Evolutionary conservation across 2,329 filamentous ascomycete species (phyloP).

Genomic region (Zymoseptoria pseudotritici): DNA sequence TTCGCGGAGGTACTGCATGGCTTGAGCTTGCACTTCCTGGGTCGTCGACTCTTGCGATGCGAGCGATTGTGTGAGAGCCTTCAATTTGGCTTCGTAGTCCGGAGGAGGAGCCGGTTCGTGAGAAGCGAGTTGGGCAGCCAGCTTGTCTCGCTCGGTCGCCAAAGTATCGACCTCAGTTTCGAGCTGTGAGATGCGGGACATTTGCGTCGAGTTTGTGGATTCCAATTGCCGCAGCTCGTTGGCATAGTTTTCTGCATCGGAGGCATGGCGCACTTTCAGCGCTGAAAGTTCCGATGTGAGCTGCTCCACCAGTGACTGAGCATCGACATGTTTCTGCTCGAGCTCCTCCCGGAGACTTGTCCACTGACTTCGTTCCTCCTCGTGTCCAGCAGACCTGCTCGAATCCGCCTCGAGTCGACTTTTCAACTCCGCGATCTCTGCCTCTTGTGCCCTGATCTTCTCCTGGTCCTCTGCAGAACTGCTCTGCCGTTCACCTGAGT

Average conservation of each 20-base stretch:
- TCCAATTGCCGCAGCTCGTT: constrained; percentile 4
- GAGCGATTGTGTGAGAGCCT: constrained; percentile 54
- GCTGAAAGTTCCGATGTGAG: constrained; percentile 72
- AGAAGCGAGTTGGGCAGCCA: constrained; percentile 10
- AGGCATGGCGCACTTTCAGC: constrained; percentile 44
- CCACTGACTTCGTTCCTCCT: constrained; percentile 22
- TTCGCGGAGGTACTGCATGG: constrained; percentile 73
- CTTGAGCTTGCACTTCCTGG: constrained; percentile 78
- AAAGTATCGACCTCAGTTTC: constrained; percentile 19
- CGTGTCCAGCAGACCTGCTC: constrained; percentile 22
- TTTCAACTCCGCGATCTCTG: constrained; percentile 66
- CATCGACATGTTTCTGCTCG: constrained; percentile 31
- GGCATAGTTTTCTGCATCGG: constrained; percentile 24
- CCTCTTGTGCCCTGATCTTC: constrained; percentile 73
- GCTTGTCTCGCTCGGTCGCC: constrained; percentile 11
- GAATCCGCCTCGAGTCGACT: constrained; percentile 64
- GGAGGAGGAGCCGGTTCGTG: constrained; percentile 33
- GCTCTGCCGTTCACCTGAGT: constrained; percentile 9
- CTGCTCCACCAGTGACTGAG: constrained; percentile 66
- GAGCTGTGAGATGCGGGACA: constrained; percentile 26
- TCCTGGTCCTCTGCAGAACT: constrained; percentile 47
- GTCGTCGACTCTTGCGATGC: constrained; percentile 75
- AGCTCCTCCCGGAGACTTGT: constrained; percentile 58
- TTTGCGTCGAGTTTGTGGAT: background rate
- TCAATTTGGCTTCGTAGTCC: constrained; percentile 55